phyloP scores from a whole-genome alignment of 768 basidiomycete species.

The Phylloporus rhodoxanthus region DNA sequence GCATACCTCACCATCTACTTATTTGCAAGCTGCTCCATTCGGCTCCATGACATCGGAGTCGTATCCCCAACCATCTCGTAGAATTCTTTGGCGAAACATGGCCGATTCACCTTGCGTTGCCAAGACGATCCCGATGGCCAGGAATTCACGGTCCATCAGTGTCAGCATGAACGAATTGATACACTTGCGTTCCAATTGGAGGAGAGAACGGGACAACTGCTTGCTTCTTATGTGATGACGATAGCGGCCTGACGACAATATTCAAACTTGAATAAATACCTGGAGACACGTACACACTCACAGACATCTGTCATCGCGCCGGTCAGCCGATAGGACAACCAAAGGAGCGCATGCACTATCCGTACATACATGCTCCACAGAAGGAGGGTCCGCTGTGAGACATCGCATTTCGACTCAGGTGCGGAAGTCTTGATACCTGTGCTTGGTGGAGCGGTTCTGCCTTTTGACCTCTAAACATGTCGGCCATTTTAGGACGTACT shows the following conservation, averaged over 20 bases:
- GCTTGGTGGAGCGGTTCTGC: too few relatives aligned
- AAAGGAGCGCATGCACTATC: conserved; percentile 71
- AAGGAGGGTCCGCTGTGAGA: conserved; percentile 62
- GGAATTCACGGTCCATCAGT: conserved; percentile 73
- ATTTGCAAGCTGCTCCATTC: too few relatives aligned
- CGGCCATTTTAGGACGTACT: too few relatives aligned
- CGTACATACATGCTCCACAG: conserved; percentile 55
- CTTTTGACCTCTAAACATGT: too few relatives aligned
- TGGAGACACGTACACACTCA: conserved; percentile 24
- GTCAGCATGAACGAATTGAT: conserved; percentile 51
- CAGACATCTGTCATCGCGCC: conserved; percentile 51
- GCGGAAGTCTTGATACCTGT: too few relatives aligned
- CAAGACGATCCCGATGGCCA: conserved; percentile 65
- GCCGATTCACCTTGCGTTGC: conserved; percentile 56
- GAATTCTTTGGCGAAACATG: conserved; percentile 75
- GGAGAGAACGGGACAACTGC: conserved; percentile 57
- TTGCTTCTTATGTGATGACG: conserved; percentile 86
- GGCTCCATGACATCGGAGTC: conserved; percentile 36
- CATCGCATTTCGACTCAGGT: conserved; percentile 53
- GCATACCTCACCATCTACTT: conserved; percentile 51
- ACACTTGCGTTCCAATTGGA: conserved; percentile 29
- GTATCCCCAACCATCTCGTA: conserved; percentile 72
- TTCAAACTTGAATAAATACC: not conserved
- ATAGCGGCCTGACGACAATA: conserved; percentile 56
- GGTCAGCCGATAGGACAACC: not conserved